Evolutionary conservation across 2,329 filamentous ascomycete species (phyloP), one percentile per base, ranked within the genome.

Genomic region (Penicillium concentricum): DNA sequence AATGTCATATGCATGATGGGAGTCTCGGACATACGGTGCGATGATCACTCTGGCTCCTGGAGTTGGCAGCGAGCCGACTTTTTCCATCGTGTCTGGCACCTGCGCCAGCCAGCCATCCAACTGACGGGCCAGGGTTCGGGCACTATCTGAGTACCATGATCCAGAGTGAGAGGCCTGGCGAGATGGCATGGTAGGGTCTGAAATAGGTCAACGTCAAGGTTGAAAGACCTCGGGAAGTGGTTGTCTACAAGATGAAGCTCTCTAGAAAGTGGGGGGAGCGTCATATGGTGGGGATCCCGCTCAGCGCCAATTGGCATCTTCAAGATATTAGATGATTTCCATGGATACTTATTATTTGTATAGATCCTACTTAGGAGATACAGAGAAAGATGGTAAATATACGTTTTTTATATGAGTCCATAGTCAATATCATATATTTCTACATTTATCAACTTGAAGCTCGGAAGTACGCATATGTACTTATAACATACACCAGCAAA

Each of bases 41-140:
- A 99, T 97, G 54, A 99, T 88, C 15, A 94, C 81, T 73, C 91
- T 85, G 5, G 92, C 92, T 32, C 87, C 86, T 1, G 85, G 73
- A 1, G 92, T 79, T 3, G 93, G 94, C 56, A 96, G 68, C 5
- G 77, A 72, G 15, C 83, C 84, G 56, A 87, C 79, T 43, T 82
- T 86, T 32, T 87, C 80, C 39, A 94, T 77, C 1, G 82, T 81
- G 47, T 80, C 73, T 2, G 90, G 88, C 8, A 96, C 92, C 37
- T 83, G 78, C 37, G 77, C 78, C n/a, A 97, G 82, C 82, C 86
- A 96, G 48, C 76, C 74, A 56, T 94, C 85, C 5, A 99, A 87
- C 76, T 96, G 82, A 7, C 71, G 67, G 3, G 83, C 83, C 49
- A 97, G 84, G n/a, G 75, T 74, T 2, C 73, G 70, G 6, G 82